Evolutionary conservation across 441 rosid genomes (phyloP).

Genomic region (Arabidopsis hybrid): DNA sequence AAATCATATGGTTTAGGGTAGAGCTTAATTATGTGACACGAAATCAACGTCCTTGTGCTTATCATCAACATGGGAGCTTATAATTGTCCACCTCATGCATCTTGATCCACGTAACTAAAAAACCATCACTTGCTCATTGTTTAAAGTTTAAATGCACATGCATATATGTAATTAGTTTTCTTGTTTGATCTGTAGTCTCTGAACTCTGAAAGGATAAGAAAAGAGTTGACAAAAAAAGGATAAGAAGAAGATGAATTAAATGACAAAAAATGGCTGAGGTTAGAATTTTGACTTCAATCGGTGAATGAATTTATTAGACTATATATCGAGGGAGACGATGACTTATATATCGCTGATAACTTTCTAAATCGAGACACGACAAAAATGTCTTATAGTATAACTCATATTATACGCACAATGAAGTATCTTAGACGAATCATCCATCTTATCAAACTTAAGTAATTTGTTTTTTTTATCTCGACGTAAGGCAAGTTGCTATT

Average conservation of each 20-base stretch:
- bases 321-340: constrained; percentile 1
- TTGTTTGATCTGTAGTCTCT: constrained; percentile 1
- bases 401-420: constrained; percentile 41
- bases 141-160: constrained; percentile 1
- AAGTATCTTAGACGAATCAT: constrained; percentile 31
- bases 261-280: constrained; percentile 38
- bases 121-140: constrained; percentile 21
- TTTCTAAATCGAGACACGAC: constrained; percentile 29
- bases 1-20: not conserved
- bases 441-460: constrained; percentile 32
- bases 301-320: constrained; percentile 28
- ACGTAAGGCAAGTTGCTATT: constrained; percentile 29
- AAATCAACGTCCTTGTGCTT: constrained; percentile 30
- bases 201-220: constrained; percentile 37
- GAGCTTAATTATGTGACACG: not conserved
- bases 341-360: constrained; percentile 13
- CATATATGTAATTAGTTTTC: not conserved
- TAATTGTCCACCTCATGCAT: constrained; percentile 19
- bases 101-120: constrained; percentile 13
- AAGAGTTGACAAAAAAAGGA: constrained; percentile 17
- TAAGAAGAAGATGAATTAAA: constrained; percentile 10
- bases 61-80: constrained; percentile 24
- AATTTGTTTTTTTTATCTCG: not conserved
- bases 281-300: constrained; percentile 36
- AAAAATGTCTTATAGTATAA: not conserved